These are phyloP conservation scores for Nakaseomyces bracarensis DNA, from an alignment of 1,139 yeast genomes.

Conservation along the genomic window DNA sequence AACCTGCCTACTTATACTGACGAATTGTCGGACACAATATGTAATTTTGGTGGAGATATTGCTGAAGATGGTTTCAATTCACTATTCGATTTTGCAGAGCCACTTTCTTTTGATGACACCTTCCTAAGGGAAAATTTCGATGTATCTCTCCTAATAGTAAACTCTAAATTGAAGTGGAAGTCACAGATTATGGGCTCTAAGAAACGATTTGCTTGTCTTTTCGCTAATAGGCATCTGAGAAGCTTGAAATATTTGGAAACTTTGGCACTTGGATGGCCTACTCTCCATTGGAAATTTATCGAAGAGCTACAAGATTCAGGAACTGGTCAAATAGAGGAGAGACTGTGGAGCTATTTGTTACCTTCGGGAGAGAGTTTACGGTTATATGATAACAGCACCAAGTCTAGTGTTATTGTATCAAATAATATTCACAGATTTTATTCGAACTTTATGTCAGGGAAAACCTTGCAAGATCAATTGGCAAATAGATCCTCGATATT, in stretches of 20 bases:
- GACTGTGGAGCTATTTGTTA: constrained; percentile 42
- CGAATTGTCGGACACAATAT: constrained; percentile 35
- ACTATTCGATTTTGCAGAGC: background rate
- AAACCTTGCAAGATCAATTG: constrained; percentile 15
- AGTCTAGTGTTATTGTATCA: constrained; percentile 23
- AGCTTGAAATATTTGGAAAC: constrained; percentile 78
- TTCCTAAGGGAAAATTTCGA: background rate
- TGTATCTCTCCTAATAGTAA: background rate
- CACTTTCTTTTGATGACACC: background rate
- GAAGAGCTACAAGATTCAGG: constrained; percentile 40
- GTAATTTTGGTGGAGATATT: constrained; percentile 44
- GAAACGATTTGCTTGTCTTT: constrained; percentile 52
- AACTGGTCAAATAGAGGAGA: constrained; percentile 30
- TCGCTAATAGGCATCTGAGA: constrained; percentile 51
- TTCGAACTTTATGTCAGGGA: constrained; percentile 30
- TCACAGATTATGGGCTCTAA: constrained; percentile 9
- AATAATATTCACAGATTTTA: constrained; percentile 30
- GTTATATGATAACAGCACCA: constrained; percentile 17
- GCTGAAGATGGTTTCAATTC: constrained; percentile 30
- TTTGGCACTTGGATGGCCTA: constrained; percentile 86
- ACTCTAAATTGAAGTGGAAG: constrained; percentile 9
- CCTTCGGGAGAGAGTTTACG: constrained; percentile 55
- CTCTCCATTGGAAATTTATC: constrained; percentile 54
- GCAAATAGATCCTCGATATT: constrained; percentile 9
- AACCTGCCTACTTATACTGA: background rate